Conservation (phyloP, 306 rosid species). For the Glycyrrhiza uralensis region DNA sequence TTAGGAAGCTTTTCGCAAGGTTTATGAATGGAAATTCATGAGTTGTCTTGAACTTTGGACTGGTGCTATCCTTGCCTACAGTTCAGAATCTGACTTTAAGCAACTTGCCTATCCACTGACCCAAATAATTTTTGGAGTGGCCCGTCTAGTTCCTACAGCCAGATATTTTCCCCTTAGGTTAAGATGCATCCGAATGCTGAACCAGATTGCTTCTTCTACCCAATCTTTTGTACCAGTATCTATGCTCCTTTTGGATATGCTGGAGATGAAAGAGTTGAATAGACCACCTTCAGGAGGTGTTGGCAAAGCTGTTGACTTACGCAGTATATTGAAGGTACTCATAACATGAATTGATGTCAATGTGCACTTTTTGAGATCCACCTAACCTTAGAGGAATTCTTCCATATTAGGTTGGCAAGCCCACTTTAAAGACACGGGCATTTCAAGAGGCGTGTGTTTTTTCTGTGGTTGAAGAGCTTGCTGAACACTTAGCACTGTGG, state of each 20-base stretch:
- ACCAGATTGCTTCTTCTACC: conserved; percentile 67
- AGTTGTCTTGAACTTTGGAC: conserved; percentile 97
- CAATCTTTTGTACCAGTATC: conserved; percentile 75
- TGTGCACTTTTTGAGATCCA: neutral
- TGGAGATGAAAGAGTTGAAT: conserved; percentile 93
- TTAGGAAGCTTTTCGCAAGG: conserved; percentile 92
- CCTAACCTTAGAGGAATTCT: conserved; percentile 17
- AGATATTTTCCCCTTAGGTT: conserved; percentile 82
- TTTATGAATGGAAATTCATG: conserved; percentile 90
- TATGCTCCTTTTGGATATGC: conserved; percentile 89
- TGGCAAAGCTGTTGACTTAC: conserved; percentile 87
- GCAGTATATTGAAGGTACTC: conserved; percentile 70
- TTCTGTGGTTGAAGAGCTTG: conserved; percentile 87
- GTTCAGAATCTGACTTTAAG: conserved; percentile 69
- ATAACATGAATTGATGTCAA: neutral
- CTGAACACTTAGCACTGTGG: conserved; percentile 89
- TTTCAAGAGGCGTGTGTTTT: conserved; percentile 94
- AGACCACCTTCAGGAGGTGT: conserved; percentile 78
- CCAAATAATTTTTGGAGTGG: conserved; percentile 83
- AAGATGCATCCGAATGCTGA: conserved; percentile 80
- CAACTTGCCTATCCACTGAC: conserved; percentile 88
- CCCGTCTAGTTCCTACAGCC: conserved; percentile 90
- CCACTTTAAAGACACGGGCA: conserved; percentile 79
- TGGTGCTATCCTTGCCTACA: conserved; percentile 67
- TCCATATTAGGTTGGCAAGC: conserved; percentile 73